phyloP scores from a whole-genome alignment of 495 filamentous ascomycete species.

The Amorphotheca resinae region DNA sequence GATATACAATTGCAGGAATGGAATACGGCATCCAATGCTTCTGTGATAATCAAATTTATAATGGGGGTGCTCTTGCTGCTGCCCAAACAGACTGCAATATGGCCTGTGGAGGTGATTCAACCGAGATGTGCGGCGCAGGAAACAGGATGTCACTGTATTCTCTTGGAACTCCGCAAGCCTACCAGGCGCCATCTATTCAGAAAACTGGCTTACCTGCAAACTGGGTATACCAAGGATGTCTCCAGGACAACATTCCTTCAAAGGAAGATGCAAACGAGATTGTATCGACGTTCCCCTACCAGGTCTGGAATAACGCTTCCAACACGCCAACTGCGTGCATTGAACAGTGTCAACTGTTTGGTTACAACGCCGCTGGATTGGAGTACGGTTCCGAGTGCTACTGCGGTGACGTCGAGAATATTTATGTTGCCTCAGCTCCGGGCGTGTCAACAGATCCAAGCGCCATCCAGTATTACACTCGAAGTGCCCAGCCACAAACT shows the following conservation, averaged over 20 bases:
- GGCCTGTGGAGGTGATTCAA: slow-evolving; percentile 31
- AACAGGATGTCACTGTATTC: slow-evolving; percentile 40
- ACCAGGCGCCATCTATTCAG: slow-evolving; percentile 17
- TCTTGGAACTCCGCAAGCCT: slow-evolving; percentile 10
- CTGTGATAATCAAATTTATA: slow-evolving; percentile 18
- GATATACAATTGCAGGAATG: slow-evolving; percentile 29
- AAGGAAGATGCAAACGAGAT: not conserved
- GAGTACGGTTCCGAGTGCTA: slow-evolving; percentile 31
- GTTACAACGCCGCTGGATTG: slow-evolving; percentile 29
- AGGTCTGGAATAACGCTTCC: slow-evolving; percentile 19
- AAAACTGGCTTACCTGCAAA: slow-evolving; percentile 9
- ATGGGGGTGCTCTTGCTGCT: slow-evolving; percentile 13
- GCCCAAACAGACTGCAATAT: slow-evolving; percentile 41
- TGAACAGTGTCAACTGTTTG: slow-evolving; percentile 23
- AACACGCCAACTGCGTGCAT: slow-evolving; percentile 27
- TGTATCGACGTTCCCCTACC: slow-evolving; percentile 16
- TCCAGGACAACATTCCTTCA: slow-evolving; percentile 3
- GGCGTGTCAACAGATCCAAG: not conserved
- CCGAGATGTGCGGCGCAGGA: slow-evolving; percentile 33
- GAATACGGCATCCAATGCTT: slow-evolving; percentile 34
- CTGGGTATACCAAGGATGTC: slow-evolving; percentile 15
- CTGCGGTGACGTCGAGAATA: slow-evolving; percentile 8
- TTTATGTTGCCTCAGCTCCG: slow-evolving; percentile 3
- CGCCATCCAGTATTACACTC: not conserved
- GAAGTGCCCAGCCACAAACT: not conserved